Evolutionary conservation across 2,329 filamentous ascomycete species (phyloP).

Genomic region (Berkeleyomyces basicola): DNA sequence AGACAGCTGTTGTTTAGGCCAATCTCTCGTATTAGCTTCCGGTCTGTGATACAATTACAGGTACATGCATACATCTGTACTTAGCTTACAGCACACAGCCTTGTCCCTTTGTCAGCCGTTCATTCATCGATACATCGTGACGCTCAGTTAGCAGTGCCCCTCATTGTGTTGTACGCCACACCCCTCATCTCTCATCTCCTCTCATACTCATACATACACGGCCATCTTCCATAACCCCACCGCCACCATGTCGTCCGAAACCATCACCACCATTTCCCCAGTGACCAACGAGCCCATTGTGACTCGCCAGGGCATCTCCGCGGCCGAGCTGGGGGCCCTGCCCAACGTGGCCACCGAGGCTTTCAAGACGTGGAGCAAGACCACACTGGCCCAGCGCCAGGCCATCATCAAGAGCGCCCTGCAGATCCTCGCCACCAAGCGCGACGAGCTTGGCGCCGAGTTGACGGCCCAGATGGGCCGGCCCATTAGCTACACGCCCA

Average conservation of each 20-base stretch:
- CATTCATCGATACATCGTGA: not conserved
- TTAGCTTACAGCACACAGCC: not conserved
- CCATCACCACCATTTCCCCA: slow-evolving; percentile 69
- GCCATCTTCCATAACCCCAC: not conserved
- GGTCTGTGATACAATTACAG: not conserved
- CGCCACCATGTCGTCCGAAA: slow-evolving; percentile 41
- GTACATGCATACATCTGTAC: not conserved
- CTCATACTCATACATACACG: not conserved
- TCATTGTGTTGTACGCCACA: too few species aligned
- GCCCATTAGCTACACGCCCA: slow-evolving; percentile 71
- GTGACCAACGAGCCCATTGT: slow-evolving; percentile 73
- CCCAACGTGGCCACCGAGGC: slow-evolving; percentile 55
- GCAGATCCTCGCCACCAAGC: slow-evolving; percentile 47
- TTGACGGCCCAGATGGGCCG: slow-evolving; percentile 91
- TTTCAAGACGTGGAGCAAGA: slow-evolving; percentile 62
- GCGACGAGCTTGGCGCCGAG: slow-evolving; percentile 69
- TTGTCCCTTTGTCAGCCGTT: not conserved
- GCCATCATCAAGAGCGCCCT: slow-evolving; percentile 68
- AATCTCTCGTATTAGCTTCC: not conserved
- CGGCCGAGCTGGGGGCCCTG: slow-evolving; percentile 53
- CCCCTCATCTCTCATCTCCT: too few species aligned
- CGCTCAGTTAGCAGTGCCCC: too few species aligned
- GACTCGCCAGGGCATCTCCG: slow-evolving; percentile 57
- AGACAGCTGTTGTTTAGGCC: not conserved
- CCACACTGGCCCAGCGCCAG: slow-evolving; percentile 57